Base-by-base conservation (phyloP, 1,139 yeast genomes). In the Saccharomyces pastorianus region DNA sequence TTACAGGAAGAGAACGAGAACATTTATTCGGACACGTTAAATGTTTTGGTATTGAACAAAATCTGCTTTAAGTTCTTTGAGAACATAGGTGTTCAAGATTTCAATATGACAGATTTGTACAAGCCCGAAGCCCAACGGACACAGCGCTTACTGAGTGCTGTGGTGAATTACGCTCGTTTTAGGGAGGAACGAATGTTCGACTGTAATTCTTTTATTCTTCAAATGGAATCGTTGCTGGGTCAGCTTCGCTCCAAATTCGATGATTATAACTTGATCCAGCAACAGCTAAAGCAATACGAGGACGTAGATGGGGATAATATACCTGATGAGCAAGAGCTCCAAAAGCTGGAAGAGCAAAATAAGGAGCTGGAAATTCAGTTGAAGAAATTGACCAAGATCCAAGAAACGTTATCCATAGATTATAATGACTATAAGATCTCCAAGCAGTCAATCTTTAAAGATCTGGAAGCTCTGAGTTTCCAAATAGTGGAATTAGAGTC, bases 111-210 rank as follows among this genome's bases (percentile, higher is more conserved):
- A 72, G 97, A 90, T 70, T 73, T 80, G 46, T 73, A 76, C 51
- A 81, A 77, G 58, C 97, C 97, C 0, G 96, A 89, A 26, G 76
- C 88, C 0, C 71, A 69, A 50, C 73, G 95, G 55, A 76, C 82
- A 2, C 73, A 83, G 59, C 74, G 95, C 50, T 76, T 88, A 20
- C 70, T 90, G 31, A 88, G 96, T 66, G 95, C 95, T 1, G 84
- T 90, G 51, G 86, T 89, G 17, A 89, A 90, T 66, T 90, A 81
- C 73, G 95, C 95, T 1, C 73, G 95, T 56, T 89, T 87, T 64
- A 76, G 96, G 60, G 96, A 88, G 63, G 88, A 84, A 59, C 83
- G 87, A 54, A 80, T 86, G 66, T 78, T 76, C 23, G 90, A 82
- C 61, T 84, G 87, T 63, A 90, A 84, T 55, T 79, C 78, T 28